These are phyloP conservation scores for Penicillium olsonii DNA, from an alignment of 2,329 filamentous ascomycete species.

Conservation along the genomic window DNA sequence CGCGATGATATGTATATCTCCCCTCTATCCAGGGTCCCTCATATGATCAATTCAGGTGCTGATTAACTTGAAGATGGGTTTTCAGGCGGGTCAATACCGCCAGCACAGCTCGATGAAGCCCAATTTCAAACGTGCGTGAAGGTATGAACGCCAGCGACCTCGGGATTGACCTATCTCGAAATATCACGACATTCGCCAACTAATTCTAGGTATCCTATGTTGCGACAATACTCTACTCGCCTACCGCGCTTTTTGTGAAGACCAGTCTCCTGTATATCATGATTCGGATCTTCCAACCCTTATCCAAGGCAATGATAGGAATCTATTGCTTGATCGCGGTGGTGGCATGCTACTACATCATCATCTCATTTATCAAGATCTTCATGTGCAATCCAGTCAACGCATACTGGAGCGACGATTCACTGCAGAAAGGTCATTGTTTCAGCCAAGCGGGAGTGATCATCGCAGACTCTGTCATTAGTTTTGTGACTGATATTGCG, in stretches of 20 bases:
- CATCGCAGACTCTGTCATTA: constrained; percentile 19
- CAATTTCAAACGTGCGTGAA: neutral
- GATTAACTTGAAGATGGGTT: neutral
- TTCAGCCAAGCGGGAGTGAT: constrained; percentile 13
- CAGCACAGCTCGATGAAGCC: neutral
- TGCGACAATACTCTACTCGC: constrained; percentile 16
- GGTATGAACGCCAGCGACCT: neutral
- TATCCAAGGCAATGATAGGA: constrained; percentile 9
- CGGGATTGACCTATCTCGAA: neutral
- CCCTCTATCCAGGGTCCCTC: neutral
- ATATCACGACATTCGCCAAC: neutral
- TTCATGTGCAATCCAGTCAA: constrained; percentile 19
- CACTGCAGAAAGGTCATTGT: constrained; percentile 2
- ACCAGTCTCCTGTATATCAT: constrained; percentile 15
- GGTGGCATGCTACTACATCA: constrained; percentile 15
- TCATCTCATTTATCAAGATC: constrained; percentile 19
- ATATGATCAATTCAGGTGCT: neutral
- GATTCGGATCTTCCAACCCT: constrained; percentile 14
- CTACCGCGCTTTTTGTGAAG: constrained; percentile 17
- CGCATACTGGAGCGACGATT: constrained; percentile 13
- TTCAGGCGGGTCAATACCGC: neutral
- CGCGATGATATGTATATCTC: neutral
- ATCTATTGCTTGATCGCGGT: constrained; percentile 12
- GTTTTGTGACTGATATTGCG: constrained; percentile 17
- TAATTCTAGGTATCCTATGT: constrained; percentile 13